Base-by-base conservation (phyloP, 306 rosid genomes). In the Oemleria cerasiformis region DNA sequence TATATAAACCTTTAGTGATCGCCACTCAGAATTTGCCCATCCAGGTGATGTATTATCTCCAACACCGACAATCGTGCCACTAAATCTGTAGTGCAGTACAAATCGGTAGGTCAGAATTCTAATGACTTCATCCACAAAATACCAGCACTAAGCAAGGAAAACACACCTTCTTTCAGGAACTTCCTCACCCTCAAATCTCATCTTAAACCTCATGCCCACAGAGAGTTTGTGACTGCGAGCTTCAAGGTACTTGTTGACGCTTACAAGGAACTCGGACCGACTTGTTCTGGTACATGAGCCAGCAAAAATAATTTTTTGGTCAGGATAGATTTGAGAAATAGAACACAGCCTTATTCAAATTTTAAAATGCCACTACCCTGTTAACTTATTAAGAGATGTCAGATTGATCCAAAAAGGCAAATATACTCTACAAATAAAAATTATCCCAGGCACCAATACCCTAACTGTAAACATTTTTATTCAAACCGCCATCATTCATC, bases 121-220 rank as follows among this genome's bases (percentile, higher is more conserved):
- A 12, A 16, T 4, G 16, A 68, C 17, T 25, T 48, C 54, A 21
- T 58, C 59, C 2, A 17, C n/a, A 14, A 63, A 8, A 50, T 7
- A 36, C 45, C 12, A 36, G 3, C 36, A 30, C 4, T 30, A 30
- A 63, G 49, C 63, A 69, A 3, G 5, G 20, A 19, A 71, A 74
- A 25, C 57, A 36, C 83, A 93, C 98, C 98, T 93, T 86, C 98
- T 89, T 80, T 93, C 97, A 74, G 98, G 98, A 66, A 91, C 97
- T 78, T 93, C 98, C 81, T 93, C 98, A 6, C 97, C 98, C 88
- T 93, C 98, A 50, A 93, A 93, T 78, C 98, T 88, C 98, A 93
- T 93, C 80, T 86, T 91, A 81, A 93, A 93, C 86, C 98, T 89
- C 98, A 91, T 93, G 59, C 98, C 98, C 74, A 93, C 97, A 56